Percentiles rank a stretch among this genome's conserved stretches.
Conservation (phyloP, 2,329 filamentous ascomycete species). For the Colletotrichum tanaceti region DNA sequence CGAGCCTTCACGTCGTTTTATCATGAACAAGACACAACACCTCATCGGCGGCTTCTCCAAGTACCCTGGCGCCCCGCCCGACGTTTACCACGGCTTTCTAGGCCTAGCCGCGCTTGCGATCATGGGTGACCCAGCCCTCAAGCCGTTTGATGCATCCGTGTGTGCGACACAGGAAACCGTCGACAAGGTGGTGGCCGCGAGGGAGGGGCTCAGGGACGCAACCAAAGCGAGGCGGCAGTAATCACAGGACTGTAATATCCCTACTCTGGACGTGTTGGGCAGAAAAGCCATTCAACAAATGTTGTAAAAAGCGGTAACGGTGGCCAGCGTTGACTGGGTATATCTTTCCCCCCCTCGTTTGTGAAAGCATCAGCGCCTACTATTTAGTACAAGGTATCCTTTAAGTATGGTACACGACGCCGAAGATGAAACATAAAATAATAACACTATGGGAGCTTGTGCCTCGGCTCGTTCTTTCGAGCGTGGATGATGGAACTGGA, state of each 20-base stretch:
- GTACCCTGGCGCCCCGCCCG: constrained; percentile 73
- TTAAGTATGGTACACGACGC: constrained; percentile 38
- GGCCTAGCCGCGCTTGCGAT: constrained; percentile 84
- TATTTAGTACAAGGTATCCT: constrained; percentile 41
- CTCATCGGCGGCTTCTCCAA: constrained; percentile 86
- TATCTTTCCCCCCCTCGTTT: not conserved
- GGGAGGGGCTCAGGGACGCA: constrained; percentile 51
- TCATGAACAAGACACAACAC: constrained; percentile 89
- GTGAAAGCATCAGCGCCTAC: constrained; percentile 21
- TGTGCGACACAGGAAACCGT: constrained; percentile 76
- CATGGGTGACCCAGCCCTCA: constrained; percentile 76
- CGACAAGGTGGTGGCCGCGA: constrained; percentile 60
- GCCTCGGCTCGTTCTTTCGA: constrained; percentile 15
- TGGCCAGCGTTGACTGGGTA: not conserved
- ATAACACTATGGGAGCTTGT: constrained; percentile 29
- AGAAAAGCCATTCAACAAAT: too few relatives aligned
- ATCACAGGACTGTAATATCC: not conserved
- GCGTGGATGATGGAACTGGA: constrained; percentile 17
- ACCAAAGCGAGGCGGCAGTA: not conserved
- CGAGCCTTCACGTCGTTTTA: constrained; percentile 75
- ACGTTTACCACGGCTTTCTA: constrained; percentile 90
- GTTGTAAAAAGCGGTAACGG: not conserved
- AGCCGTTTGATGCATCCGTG: constrained; percentile 77
- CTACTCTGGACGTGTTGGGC: not conserved
- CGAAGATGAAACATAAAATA: constrained; percentile 26